Conservation (phyloP, 169 alveolate species). For the Neospora caninum region DNA sequence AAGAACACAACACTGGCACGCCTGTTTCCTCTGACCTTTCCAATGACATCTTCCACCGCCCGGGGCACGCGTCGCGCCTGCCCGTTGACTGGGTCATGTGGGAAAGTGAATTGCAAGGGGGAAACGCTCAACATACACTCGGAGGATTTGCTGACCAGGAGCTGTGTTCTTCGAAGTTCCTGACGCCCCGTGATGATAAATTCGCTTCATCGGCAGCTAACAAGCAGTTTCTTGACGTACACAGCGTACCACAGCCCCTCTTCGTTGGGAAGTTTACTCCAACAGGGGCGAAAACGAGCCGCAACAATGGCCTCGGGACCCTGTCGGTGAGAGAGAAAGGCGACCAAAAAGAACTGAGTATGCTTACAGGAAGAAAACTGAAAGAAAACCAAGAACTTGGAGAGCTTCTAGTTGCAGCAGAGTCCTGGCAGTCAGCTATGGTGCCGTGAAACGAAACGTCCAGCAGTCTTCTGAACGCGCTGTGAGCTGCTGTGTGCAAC, state of each 20-base stretch:
- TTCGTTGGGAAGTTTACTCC: not conserved
- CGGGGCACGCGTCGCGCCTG: not conserved
- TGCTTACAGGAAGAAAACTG: not conserved
- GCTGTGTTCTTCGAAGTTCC: too few relatives aligned
- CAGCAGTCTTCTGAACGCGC: not conserved
- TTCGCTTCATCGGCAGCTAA: not conserved
- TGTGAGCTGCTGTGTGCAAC: not conserved
- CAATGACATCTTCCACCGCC: not conserved
- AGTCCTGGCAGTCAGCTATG: not conserved
- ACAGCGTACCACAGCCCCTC: not conserved
- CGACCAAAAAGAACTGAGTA: not conserved
- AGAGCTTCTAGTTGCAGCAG: not conserved
- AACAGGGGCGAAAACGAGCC: too few relatives aligned
- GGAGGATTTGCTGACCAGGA: not conserved
- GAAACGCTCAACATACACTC: not conserved
- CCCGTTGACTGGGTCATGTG: not conserved
- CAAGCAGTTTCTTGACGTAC: not conserved
- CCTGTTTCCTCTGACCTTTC: not conserved
- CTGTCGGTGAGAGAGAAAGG: not conserved
- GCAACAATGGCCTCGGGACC: too few relatives aligned
- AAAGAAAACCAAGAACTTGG: too few relatives aligned
- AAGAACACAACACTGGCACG: not conserved
- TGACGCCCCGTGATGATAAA: too few relatives aligned
- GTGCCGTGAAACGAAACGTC: not conserved
- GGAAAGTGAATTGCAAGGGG: not conserved